phyloP scores from a whole-genome alignment of 225 moss, liverwort and hornwort genomes.

The Polytrichum commune region DNA sequence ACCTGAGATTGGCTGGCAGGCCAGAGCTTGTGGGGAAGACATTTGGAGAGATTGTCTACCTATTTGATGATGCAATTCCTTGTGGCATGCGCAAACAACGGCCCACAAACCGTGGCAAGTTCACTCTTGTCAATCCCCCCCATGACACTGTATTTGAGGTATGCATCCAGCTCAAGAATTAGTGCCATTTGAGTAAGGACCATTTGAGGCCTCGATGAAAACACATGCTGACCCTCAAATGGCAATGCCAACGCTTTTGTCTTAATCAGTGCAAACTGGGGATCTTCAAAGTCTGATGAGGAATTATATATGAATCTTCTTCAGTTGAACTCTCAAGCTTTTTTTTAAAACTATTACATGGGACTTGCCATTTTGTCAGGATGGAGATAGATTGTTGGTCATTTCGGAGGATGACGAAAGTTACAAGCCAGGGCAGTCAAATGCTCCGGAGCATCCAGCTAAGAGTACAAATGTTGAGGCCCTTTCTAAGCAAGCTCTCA shows the following conservation, averaged over 20 bases:
- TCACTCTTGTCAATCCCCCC: constrained; percentile 45
- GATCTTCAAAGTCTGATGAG: too few species aligned
- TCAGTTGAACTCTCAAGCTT: too few species aligned
- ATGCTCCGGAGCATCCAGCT: constrained; percentile 16
- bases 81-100: constrained; percentile 48
- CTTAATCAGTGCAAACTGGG: too few species aligned
- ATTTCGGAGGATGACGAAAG: constrained; percentile 51
- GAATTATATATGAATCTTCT: too few species aligned
- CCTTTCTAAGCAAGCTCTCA: constrained; percentile 29
- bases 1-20: constrained; percentile 22
- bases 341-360: too few species aligned
- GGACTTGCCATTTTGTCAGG: constrained; percentile 12
- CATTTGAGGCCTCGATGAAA: too few species aligned
- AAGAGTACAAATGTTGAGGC: constrained; percentile 16
- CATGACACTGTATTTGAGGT: constrained; percentile 49
- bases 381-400: constrained; percentile 49
- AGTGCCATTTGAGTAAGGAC: too few species aligned
- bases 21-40: constrained; percentile 52
- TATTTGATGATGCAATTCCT: constrained; percentile 46
- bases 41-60: constrained; percentile 40
- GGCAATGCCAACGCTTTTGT: too few species aligned
- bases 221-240: too few species aligned
- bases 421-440: constrained; percentile 42
- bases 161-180: neutral
- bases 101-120: constrained; percentile 25